Evolutionary conservation across 2,329 filamentous ascomycete genomes (phyloP), one percentile per base, ranked within the genome.

Genomic region (Aspergillus hortae): DNA sequence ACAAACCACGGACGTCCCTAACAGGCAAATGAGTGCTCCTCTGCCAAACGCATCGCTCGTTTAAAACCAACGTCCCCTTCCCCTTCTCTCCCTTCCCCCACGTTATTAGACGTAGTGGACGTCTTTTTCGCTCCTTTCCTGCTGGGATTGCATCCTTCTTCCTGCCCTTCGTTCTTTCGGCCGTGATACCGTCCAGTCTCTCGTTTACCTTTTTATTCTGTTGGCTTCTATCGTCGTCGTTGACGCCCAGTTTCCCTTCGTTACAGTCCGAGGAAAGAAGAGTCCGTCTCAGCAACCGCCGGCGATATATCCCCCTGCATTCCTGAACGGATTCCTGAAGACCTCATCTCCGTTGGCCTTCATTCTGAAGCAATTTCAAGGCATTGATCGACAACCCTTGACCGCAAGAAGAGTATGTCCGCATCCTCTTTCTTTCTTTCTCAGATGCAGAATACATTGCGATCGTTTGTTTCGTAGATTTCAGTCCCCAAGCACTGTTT

Each of bases 81-180:
- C 33, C 46, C 40, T 43, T 43, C 41, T 47, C 17, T 49, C 46
- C 19, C 44, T 30, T 49, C 25, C 48, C 48, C 27, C 48, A 44
- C 48, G 36, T 48, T 49, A 40, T 43, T 45, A 43, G 46, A 46
- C 55, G 52, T 35, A 46, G 38, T 58, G 51, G 38, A 46, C 52
- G 52, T 56, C 49, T 17, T 51, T 53, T 57, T 44, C 49, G 43
- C 50, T 51, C 52, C 38, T 54, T 54, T 51, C 30, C 46, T 40
- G 21, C 19, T 46, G 35, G 49, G 43, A 49, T 52, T 53, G 35
- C 33, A 42, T 49, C 46, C 46, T 38, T 42, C 45, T 30, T 21
- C 15, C 19, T 14, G 12, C 35, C 17, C 32, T 19, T 38, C 30
- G 2, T 49, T 51, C 35, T 35, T 30, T 30, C 27, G 27, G 27